Conservation (phyloP, 129 eudicot species). For the Erigeron canadensis region DNA sequence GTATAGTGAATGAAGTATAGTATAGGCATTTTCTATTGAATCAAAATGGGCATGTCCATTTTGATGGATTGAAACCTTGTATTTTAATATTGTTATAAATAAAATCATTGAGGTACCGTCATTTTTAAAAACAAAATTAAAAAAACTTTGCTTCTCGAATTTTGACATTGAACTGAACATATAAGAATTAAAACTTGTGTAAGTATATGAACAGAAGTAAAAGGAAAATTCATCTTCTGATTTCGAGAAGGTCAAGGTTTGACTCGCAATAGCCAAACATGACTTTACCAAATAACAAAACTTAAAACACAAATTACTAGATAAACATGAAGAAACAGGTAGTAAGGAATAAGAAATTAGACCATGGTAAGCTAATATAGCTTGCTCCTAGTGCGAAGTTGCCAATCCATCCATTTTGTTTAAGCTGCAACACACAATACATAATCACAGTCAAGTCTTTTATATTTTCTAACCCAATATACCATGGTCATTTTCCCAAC, state of each 20-base stretch:
- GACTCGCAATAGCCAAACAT: slow-evolving; percentile 11
- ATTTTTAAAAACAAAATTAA: no score
- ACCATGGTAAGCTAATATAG: slow-evolving; percentile 96
- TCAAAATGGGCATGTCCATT: no score
- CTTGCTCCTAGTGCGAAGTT: slow-evolving; percentile 97
- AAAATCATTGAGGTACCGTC: no score
- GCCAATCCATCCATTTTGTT: slow-evolving; percentile 98
- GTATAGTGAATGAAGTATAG: no score
- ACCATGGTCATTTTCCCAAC: no score
- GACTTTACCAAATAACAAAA: slow-evolving; percentile 10
- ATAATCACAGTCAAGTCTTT: not conserved
- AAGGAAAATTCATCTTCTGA: no score
- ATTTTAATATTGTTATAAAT: no score
- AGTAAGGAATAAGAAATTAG: slow-evolving; percentile 24
- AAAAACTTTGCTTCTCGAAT: not conserved
- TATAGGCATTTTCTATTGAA: no score
- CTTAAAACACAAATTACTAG: not conserved
- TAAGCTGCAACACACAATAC: slow-evolving; percentile 61
- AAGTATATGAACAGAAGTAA: not conserved
- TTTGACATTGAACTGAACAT: not conserved
- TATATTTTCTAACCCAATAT: not conserved
- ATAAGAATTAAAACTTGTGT: no score
- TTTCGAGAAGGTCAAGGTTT: slow-evolving; percentile 18
- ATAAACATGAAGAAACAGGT: slow-evolving; percentile 6
- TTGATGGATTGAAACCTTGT: no score